These are phyloP conservation scores for Thymus quinquecostatus DNA, from an alignment of 257 asterid species.

Conservation along the genomic window DNA sequence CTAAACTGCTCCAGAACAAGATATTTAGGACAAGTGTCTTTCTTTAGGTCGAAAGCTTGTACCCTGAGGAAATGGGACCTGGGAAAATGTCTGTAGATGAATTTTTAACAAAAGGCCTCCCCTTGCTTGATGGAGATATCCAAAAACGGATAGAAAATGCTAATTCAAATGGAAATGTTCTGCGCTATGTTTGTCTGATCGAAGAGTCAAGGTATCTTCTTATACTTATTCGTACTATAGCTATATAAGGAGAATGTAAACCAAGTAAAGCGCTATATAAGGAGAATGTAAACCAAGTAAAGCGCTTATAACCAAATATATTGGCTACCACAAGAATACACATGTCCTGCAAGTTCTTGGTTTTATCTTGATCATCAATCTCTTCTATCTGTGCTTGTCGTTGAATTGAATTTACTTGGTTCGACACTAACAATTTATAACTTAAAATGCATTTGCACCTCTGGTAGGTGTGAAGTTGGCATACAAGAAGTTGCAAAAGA, in stretches of 20 bases:
- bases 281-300: background rate
- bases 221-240: slow-evolving; percentile 13
- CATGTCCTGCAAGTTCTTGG: slow-evolving; percentile 18
- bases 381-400: background rate
- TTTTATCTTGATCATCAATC: slow-evolving; percentile 7
- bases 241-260: background rate
- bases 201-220: slow-evolving; percentile 65
- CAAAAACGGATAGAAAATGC: slow-evolving; percentile 59
- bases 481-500: slow-evolving; percentile 83
- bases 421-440: background rate
- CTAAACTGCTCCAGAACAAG: slow-evolving; percentile 8
- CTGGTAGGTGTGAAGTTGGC: slow-evolving; percentile 84
- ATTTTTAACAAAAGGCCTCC: slow-evolving; percentile 75
- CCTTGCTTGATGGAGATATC: slow-evolving; percentile 66
- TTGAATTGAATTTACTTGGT: background rate
- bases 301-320: slow-evolving; percentile 13
- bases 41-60: slow-evolving; percentile 86
- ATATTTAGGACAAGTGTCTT: slow-evolving; percentile 11
- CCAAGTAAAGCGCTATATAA: slow-evolving; percentile 4
- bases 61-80: slow-evolving; percentile 82
- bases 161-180: slow-evolving; percentile 77
- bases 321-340: slow-evolving; percentile 11
- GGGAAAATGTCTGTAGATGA: slow-evolving; percentile 73
- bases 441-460: slow-evolving; percentile 25
- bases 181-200: slow-evolving; percentile 88